Conservation (phyloP, 352 stramenopile genomes). For the Peronospora destructor region DNA sequence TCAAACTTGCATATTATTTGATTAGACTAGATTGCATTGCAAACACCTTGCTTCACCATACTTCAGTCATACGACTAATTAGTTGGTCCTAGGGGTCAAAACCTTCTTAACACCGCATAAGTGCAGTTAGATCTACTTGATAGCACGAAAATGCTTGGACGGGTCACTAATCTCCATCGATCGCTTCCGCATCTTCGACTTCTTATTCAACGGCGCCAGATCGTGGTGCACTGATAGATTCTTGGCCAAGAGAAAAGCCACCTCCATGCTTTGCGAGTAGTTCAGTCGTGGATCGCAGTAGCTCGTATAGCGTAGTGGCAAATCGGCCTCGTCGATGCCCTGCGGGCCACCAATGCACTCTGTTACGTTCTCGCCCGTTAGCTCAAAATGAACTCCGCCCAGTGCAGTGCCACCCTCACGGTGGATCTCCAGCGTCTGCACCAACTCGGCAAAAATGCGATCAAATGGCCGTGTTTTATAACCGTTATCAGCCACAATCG, state of each 20-base stretch:
- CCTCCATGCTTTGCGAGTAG: conserved; percentile 96
- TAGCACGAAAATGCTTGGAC: conserved; percentile 37
- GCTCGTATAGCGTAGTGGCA: conserved; percentile 93
- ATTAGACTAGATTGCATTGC: too few species aligned
- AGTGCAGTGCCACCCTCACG: conserved; percentile 89
- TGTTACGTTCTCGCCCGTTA: conserved; percentile 98
- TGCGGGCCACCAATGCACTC: conserved; percentile 96
- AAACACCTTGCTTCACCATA: too few species aligned
- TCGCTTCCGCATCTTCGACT: conserved; percentile 50
- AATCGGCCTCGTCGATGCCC: conserved; percentile 89
- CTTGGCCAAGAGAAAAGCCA: conserved; percentile 96
- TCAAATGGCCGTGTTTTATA: conserved; percentile 98
- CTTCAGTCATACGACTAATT: too few species aligned
- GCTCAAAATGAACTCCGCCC: conserved; percentile 94
- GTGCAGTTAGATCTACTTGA: conserved; percentile 6
- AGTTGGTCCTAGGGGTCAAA: too few species aligned
- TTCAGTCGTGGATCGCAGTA: conserved; percentile 97
- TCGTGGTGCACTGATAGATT: conserved; percentile 65
- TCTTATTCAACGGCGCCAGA: conserved; percentile 55
- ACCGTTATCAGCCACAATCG: conserved; percentile 91
- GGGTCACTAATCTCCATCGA: conserved; percentile 41
- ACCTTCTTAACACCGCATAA: too few species aligned
- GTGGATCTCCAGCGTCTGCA: conserved; percentile 97
- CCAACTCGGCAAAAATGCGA: conserved; percentile 93
- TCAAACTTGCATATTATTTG: too few species aligned